Evolutionary conservation across 2,329 filamentous ascomycete genomes (phyloP).

Genomic region (Colletotrichum abscissum): DNA sequence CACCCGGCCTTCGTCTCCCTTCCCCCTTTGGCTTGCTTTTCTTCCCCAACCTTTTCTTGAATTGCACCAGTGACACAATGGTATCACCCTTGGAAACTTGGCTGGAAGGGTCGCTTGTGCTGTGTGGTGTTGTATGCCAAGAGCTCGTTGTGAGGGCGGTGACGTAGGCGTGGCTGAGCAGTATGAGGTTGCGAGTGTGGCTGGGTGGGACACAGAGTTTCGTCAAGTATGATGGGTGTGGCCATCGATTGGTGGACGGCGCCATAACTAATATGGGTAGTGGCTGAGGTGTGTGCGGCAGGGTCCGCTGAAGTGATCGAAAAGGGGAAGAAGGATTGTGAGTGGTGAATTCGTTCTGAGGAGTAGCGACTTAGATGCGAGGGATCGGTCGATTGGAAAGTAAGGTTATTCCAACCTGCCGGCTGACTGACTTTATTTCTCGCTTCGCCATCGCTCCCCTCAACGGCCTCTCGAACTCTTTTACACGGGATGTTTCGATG

Average conservation of each 20-base stretch:
- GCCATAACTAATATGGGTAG: background rate
- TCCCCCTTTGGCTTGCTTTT: background rate
- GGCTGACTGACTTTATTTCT: background rate
- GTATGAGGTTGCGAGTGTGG: background rate
- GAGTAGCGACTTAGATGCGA: background rate
- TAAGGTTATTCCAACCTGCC: background rate
- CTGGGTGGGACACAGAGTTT: background rate
- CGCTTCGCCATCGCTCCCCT: background rate
- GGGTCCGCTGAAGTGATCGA: background rate
- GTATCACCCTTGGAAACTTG: background rate
- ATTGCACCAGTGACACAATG: background rate
- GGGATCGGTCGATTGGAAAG: background rate
- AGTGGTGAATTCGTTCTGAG: background rate
- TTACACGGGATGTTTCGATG: background rate
- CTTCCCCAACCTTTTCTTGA: constrained; percentile 6
- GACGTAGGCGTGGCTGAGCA: constrained; percentile 20
- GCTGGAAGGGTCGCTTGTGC: background rate
- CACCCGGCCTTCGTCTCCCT: background rate
- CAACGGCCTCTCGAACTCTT: background rate
- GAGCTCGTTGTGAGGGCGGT: constrained; percentile 2
- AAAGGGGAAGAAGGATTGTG: background rate
- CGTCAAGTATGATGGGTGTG: background rate
- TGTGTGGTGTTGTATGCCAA: constrained; percentile 15
- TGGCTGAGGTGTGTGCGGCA: constrained; percentile 16
- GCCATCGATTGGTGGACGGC: background rate